A percentile compares a stretch with the other conserved stretches of the same genome.
phyloP scores from a whole-genome alignment of 1,139 yeast genomes.

The Kodamaea sp. region DNA sequence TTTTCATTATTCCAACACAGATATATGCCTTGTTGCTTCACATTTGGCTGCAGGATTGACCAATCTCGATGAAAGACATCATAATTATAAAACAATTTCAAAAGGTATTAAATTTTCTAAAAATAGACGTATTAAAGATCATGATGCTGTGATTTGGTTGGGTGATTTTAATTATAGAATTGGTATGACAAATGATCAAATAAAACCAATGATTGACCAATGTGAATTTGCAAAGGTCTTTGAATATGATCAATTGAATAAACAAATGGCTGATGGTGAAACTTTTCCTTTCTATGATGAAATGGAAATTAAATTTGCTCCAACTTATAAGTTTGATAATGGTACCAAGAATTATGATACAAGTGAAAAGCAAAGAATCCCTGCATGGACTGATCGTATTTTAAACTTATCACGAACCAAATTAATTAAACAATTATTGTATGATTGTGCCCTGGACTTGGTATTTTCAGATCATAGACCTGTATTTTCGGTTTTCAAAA shows the following conservation, averaged over 20 bases:
- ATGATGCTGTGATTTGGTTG: slow-evolving; percentile 84
- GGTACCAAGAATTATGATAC: slow-evolving; percentile 83
- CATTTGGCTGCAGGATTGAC: slow-evolving; percentile 89
- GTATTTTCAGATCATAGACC: slow-evolving; percentile 92
- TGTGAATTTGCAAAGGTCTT: slow-evolving; percentile 54
- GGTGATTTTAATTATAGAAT: slow-evolving; percentile 94
- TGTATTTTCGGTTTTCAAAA: slow-evolving; percentile 73
- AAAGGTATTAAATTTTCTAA: slow-evolving; percentile 53
- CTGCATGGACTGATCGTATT: slow-evolving; percentile 96
- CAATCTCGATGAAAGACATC: slow-evolving; percentile 76
- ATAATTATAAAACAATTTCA: slow-evolving; percentile 61
- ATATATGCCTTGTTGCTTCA: slow-evolving; percentile 42
- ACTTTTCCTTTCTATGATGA: slow-evolving; percentile 70
- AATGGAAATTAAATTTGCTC: slow-evolving; percentile 70
- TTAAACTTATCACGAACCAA: slow-evolving; percentile 45
- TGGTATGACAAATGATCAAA: slow-evolving; percentile 58
- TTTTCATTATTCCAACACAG: slow-evolving; percentile 60
- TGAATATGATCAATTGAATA: slow-evolving; percentile 70
- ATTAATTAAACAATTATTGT: slow-evolving; percentile 58
- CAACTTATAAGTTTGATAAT: slow-evolving; percentile 92
- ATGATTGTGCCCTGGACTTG: slow-evolving; percentile 59
- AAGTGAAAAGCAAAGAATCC: slow-evolving; percentile 86
- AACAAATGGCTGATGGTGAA: slow-evolving; percentile 69
- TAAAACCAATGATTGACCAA: slow-evolving; percentile 50
- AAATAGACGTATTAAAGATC: slow-evolving; percentile 56